Conservation (phyloP, 2,329 filamentous ascomycete species). For the Apiospora rasikravindrae region DNA sequence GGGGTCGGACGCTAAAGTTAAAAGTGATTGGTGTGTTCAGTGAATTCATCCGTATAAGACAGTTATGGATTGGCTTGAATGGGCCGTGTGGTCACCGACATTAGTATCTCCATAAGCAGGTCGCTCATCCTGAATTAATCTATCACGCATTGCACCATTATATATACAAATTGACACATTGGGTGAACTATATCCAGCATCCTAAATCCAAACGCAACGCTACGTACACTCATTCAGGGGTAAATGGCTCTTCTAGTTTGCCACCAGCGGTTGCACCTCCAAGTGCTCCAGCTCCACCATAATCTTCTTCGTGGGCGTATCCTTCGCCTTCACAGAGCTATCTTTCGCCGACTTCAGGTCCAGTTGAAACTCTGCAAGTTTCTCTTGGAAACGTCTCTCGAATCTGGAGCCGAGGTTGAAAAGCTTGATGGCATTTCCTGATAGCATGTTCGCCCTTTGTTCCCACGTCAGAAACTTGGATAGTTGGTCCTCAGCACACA, state of each 20-base stretch:
- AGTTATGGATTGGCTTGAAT: background rate
- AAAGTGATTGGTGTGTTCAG: background rate
- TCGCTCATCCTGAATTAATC: background rate
- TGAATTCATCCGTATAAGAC: no score
- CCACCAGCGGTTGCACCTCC: slow-evolving; percentile 13
- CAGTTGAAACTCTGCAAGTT: slow-evolving; percentile 29
- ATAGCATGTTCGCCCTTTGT: slow-evolving; percentile 38
- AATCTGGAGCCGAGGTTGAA: slow-evolving; percentile 36
- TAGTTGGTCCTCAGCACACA: slow-evolving; percentile 35
- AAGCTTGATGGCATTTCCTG: slow-evolving; percentile 40
- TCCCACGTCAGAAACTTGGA: slow-evolving; percentile 38
- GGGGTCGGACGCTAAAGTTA: no score
- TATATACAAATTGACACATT: background rate
- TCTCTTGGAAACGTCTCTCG: slow-evolving; percentile 31
- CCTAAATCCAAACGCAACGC: background rate
- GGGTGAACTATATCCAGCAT: background rate
- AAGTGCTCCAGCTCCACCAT: slow-evolving; percentile 9
- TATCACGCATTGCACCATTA: background rate
- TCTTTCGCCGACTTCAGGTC: background rate
- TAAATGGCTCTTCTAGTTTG: background rate
- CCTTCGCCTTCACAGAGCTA: background rate
- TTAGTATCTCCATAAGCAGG: background rate
- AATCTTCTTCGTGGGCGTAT: background rate
- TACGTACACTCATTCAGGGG: slow-evolving; percentile 1
- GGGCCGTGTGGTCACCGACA: background rate